Percentiles rank a stretch among this genome's conserved stretches.
Evolutionary conservation across 345 rosid species (phyloP).

Genomic region (Boechera stricta): DNA sequence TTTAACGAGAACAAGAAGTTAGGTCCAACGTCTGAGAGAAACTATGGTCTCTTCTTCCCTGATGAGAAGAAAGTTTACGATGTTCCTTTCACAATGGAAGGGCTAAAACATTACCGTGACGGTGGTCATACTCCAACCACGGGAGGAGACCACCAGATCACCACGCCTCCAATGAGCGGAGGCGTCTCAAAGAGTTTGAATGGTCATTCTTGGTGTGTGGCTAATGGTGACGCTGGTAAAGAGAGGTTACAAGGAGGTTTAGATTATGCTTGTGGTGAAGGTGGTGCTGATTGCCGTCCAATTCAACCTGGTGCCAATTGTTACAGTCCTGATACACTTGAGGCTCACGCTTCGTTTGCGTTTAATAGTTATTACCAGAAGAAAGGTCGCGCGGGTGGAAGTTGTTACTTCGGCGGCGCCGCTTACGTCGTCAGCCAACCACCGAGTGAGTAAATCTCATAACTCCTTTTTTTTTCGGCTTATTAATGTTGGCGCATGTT

Average conservation of each 20-base stretch:
- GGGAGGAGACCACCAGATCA: conserved; percentile 25
- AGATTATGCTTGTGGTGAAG: conserved; percentile 91
- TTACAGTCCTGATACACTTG: conserved; percentile 71
- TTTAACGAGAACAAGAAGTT: conserved; percentile 83
- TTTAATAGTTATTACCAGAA: conserved; percentile 92
- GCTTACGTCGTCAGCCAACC: conserved; percentile 80
- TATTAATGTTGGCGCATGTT: background rate
- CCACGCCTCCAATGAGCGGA: conserved; percentile 43
- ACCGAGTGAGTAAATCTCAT: conserved; percentile 63
- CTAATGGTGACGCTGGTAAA: conserved; percentile 61
- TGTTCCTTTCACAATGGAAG: conserved; percentile 69
- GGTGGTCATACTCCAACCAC: conserved; percentile 36
- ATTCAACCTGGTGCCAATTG: conserved; percentile 79
- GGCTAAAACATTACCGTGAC: conserved; percentile 58
- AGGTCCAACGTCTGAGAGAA: conserved; percentile 90
- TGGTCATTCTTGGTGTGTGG: conserved; percentile 85
- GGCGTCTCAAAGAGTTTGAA: conserved; percentile 63
- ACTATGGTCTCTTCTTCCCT: conserved; percentile 93
- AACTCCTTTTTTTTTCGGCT: background rate
- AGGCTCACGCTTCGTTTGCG: conserved; percentile 95
- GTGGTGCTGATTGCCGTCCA: conserved; percentile 82
- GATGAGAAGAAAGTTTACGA: conserved; percentile 79
- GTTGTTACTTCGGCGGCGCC: conserved; percentile 89
- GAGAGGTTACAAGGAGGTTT: conserved; percentile 71
- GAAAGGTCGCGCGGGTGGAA: conserved; percentile 68